Evolutionary conservation across 2,329 filamentous ascomycete species (phyloP).

Genomic region (Colletotrichum tanaceti): DNA sequence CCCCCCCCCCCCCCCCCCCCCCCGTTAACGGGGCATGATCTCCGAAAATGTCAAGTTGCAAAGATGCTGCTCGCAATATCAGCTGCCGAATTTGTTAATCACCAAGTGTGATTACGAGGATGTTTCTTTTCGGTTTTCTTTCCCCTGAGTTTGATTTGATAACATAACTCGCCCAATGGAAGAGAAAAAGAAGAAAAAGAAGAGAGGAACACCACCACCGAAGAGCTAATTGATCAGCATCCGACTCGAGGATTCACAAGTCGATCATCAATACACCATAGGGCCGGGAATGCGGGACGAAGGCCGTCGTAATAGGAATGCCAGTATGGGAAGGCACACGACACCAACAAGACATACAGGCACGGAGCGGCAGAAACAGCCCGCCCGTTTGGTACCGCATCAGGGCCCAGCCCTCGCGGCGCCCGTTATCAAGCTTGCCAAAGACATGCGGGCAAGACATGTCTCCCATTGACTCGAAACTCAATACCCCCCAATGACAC

Average conservation of each 20-base stretch:
- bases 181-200: no score
- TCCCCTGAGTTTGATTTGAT: no score
- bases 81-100: no score
- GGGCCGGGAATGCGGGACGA: background rate
- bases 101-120: no score
- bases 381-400: background rate
- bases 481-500: background rate
- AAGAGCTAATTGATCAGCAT: no score
- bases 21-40: no score
- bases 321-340: background rate
- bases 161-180: no score
- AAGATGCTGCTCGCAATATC: no score
- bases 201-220: no score
- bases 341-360: background rate
- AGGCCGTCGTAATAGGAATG: background rate
- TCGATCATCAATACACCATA: background rate
- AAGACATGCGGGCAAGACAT: slow-evolving; percentile 12
- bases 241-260: no score
- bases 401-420: background rate
- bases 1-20: background rate
- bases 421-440: background rate
- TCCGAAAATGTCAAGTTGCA: no score
- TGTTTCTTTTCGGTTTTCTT: no score
- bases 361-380: background rate
- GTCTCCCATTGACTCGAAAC: background rate